These are phyloP conservation scores for Microdochium trichocladiopsis DNA, from an alignment of 2,329 filamentous ascomycete genomes.

Conservation along the genomic window DNA sequence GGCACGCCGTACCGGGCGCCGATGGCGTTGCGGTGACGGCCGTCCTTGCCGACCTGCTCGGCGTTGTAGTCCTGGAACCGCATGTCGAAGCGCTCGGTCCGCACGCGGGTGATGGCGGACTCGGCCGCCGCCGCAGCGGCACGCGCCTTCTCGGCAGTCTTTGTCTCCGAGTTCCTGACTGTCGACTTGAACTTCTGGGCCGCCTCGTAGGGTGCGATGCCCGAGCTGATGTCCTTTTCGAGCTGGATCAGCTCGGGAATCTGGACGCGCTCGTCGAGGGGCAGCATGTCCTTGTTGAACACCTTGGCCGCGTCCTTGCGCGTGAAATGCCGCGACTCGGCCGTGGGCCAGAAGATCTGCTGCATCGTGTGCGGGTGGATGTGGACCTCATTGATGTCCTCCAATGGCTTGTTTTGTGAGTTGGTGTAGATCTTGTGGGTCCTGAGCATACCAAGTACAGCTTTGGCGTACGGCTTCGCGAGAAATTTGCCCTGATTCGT, in stretches of 20 bases:
- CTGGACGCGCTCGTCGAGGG: conserved; percentile 53
- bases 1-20: conserved; percentile 61
- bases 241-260: conserved; percentile 54
- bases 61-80: conserved; percentile 53
- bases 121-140: conserved; percentile 22
- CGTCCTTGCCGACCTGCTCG: conserved; percentile 47
- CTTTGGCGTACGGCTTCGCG: conserved; percentile 68
- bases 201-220: conserved; percentile 27
- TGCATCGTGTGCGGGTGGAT: conserved; percentile 55
- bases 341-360: conserved; percentile 58
- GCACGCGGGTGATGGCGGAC: conserved; percentile 34
- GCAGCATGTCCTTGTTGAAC: conserved; percentile 52
- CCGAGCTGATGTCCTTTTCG: conserved; percentile 38
- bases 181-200: conserved; percentile 28
- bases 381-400: conserved; percentile 58
- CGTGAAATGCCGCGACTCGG: conserved; percentile 57
- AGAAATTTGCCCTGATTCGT: conserved; percentile 62
- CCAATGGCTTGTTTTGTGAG: conserved; percentile 40
- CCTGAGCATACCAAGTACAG: conserved; percentile 75
- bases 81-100: conserved; percentile 52
- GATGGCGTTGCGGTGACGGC: conserved; percentile 41
- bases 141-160: conserved; percentile 30
- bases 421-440: conserved; percentile 49
- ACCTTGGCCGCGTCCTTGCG: conserved; percentile 59
- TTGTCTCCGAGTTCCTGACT: conserved; percentile 30